phyloP scores from a whole-genome alignment of 2,329 filamentous ascomycete genomes.

The Aureobasidium sp. region DNA sequence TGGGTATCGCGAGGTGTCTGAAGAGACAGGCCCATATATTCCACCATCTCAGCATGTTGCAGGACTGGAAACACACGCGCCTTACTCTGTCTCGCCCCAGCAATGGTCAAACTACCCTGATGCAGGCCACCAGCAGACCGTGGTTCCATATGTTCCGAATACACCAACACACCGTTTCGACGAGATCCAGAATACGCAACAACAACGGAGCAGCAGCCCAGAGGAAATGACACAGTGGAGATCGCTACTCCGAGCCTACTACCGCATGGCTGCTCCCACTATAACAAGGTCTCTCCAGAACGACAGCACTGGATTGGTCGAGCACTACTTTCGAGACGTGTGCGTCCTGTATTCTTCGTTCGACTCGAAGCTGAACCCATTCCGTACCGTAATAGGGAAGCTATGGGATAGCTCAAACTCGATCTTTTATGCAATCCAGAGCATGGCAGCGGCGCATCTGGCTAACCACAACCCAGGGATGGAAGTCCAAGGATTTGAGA shows the following conservation, averaged over 20 bases:
- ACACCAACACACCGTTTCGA: not conserved
- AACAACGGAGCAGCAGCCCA: not conserved
- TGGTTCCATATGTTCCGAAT: not conserved
- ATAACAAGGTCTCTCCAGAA: conserved; percentile 45
- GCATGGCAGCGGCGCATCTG: conserved; percentile 52
- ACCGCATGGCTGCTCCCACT: conserved; percentile 34
- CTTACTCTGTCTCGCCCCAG: not conserved
- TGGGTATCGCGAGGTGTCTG: not conserved
- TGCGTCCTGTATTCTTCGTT: conserved; percentile 70
- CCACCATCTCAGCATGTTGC: not conserved
- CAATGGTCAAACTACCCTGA: not conserved
- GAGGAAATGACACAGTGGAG: conserved; percentile 6
- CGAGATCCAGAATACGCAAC: not conserved
- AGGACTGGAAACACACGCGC: not conserved
- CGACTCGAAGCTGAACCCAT: conserved; percentile 68
- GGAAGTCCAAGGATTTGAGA: conserved; percentile 27
- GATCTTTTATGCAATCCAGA: conserved; percentile 68
- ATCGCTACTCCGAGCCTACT: conserved; percentile 28
- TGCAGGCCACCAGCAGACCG: not conserved
- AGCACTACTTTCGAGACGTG: conserved; percentile 71
- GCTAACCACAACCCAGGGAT: conserved; percentile 30
- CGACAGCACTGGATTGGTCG: conserved; percentile 62
- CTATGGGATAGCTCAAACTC: conserved; percentile 65
- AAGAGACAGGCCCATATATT: not conserved
- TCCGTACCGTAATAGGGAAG: conserved; percentile 63